Evolutionary conservation across 768 basidiomycete species (phyloP), one percentile per base, ranked within the genome.

Genomic region (Pisolithus albus): DNA sequence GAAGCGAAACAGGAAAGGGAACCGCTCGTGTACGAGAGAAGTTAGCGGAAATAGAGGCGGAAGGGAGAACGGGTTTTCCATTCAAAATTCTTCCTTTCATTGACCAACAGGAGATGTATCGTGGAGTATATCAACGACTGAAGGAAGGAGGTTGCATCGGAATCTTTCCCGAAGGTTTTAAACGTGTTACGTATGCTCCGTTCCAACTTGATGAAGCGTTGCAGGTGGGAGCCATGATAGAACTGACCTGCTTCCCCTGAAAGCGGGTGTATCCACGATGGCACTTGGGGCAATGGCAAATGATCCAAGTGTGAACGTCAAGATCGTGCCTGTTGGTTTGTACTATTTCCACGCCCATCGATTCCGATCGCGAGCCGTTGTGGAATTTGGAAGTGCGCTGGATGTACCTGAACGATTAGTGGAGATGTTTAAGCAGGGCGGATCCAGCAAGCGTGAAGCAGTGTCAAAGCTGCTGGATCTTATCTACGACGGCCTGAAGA

Each of bases 221-320:
- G 47, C 56, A 97, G 94, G 96, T 59, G 96, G 96, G 50, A 97
- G 94, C 52, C 96, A 99, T 68, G 96, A 99, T 70, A 86, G 96
- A 38, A 94, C 91, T 9, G 93, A 98, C 68, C 78, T 98, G 47
- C 80, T 98, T 18, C 96, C 96, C 2, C 78, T 99, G 38, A 99
- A 99, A 70, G 96, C 96, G 28, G 96, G 96, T 6, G 94, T 98
- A 30, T 88, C 93, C 1, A 81, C 98, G 60, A 98, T 99, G 94
- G 94, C 96, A 21, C 78, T 99, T 8, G 96, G 96, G 23, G 94
- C 96, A 4, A 95, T 98, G 91, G 90, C 90, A 10, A 87, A 88
- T 56, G 82, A 97, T 64, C 84, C 92, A 5, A 80, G 74, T 52
- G 75, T 94, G 30, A 81, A 83, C 56, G 92, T 99, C 64, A 89